Evolutionary conservation across 768 basidiomycete species (phyloP), one percentile per base, ranked within the genome.

Genomic region (Neoboletus subvelutipes): DNA sequence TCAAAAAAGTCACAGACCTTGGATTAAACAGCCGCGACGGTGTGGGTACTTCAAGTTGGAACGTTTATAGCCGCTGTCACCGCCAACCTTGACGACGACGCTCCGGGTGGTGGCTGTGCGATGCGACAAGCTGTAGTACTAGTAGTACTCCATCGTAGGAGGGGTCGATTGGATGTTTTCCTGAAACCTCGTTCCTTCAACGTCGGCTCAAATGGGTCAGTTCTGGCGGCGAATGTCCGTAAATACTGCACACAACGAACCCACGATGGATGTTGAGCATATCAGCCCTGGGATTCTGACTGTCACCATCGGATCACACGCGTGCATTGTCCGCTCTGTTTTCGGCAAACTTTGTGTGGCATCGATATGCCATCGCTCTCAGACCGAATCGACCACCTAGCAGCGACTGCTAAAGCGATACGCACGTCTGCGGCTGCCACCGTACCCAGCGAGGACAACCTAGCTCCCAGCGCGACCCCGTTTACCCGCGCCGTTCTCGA

Each of bases 341-440:
- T 18, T 49, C 18, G 26, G 34, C 11, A 28, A 37, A 37, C 36
- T 17, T 13, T 18, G 37, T 15, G 24, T 40, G 31, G 41, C 33
- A 39, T 45, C 45, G 36, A 37, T 28, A 85, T 85, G 83, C 70
- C 83, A 41, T 78, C 81, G 42, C 80, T 87, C 56, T 78, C 80
- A 15, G 86, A 88, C 69, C 82, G 84, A 60, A 85, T 87, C 50
- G 87, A 91, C 77, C 83, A 84, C 54, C 74, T 92, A 55, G 72
- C 79, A 3, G 71, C 73, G 20, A 77, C 80, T 28, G 81, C 86
- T 2, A 76, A 77, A 45, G 72, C 80, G 7, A 84, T 90, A 49
- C 76, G 75, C 41, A 52, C 76, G 0, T 75, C 79, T n/a, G 80
- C 80, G 1, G 61, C 65, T 3, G 58, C 67, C 36, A 73, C 74